These are phyloP conservation scores for Diplodia mutila DNA, from an alignment of 2,329 filamentous ascomycete species.

Conservation along the genomic window DNA sequence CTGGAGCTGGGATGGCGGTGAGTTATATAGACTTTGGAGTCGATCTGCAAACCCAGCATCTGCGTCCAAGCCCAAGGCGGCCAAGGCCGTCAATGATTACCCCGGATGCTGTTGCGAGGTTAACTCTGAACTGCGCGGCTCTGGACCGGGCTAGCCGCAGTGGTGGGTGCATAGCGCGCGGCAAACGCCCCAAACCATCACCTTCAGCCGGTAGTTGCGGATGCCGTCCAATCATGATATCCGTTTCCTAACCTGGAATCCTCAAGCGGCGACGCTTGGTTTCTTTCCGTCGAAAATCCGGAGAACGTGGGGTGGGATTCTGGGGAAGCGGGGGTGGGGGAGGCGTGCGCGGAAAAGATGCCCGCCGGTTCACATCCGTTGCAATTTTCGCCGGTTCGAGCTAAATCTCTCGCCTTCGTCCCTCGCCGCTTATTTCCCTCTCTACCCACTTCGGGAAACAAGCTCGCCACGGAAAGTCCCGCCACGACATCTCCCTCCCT, in stretches of 20 bases:
- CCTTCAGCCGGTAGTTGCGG: neutral
- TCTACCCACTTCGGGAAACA: neutral
- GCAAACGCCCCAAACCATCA: neutral
- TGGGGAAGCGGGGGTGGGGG: conserved; percentile 15
- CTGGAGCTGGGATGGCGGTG: no score
- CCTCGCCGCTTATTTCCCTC: neutral
- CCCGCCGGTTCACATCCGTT: neutral
- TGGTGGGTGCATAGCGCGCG: neutral
- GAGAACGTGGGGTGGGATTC: conserved; percentile 15
- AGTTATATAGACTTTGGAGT: neutral
- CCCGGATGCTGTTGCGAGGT: neutral
- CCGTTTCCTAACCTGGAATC: neutral
- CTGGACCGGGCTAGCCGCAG: neutral
- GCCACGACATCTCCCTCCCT: neutral
- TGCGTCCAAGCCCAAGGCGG: neutral
- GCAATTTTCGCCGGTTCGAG: neutral
- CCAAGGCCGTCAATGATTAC: neutral
- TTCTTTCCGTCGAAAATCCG: neutral
- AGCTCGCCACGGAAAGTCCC: neutral
- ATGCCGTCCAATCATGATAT: neutral
- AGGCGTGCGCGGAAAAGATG: neutral
- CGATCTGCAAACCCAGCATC: neutral
- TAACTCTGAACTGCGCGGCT: neutral
- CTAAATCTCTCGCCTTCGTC: neutral
- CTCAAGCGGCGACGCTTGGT: neutral